Conservation (phyloP, 257 asterid genomes). For the Solanum pimpinellifolium region DNA sequence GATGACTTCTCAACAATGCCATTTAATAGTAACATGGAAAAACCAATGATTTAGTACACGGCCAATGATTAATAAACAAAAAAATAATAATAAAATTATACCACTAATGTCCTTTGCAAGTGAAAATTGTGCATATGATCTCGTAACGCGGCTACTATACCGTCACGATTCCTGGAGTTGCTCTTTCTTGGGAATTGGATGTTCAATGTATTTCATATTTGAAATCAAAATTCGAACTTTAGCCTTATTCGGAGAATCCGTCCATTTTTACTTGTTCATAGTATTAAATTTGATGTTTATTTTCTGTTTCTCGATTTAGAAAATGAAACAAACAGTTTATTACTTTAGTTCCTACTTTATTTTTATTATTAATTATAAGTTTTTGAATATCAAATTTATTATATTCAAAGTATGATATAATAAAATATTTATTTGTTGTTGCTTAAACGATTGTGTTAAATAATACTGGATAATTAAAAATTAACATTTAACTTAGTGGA, state of each 20-base stretch:
- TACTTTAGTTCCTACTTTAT: too few species aligned
- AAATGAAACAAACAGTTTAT: too few species aligned
- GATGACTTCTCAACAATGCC: neutral
- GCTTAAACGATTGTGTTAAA: neutral
- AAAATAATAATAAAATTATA: neutral
- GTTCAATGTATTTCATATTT: neutral
- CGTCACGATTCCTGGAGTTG: neutral
- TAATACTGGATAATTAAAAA: neutral
- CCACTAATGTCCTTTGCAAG: neutral
- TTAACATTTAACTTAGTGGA: neutral
- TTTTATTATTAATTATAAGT: too few species aligned
- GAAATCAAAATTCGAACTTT: neutral
- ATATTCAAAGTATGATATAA: too few species aligned
- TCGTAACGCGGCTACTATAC: neutral
- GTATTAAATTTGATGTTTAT: neutral
- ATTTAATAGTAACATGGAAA: neutral
- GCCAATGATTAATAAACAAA: neutral
- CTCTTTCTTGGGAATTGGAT: neutral
- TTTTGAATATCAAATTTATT: too few species aligned
- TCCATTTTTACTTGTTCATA: neutral
- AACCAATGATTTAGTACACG: neutral
- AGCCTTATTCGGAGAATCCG: too few species aligned
- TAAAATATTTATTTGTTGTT: neutral
- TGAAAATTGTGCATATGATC: neutral
- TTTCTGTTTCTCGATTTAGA: neutral